Evolutionary conservation across 441 rosid genomes (phyloP).

Genomic region (Euphorbia celastroides): DNA sequence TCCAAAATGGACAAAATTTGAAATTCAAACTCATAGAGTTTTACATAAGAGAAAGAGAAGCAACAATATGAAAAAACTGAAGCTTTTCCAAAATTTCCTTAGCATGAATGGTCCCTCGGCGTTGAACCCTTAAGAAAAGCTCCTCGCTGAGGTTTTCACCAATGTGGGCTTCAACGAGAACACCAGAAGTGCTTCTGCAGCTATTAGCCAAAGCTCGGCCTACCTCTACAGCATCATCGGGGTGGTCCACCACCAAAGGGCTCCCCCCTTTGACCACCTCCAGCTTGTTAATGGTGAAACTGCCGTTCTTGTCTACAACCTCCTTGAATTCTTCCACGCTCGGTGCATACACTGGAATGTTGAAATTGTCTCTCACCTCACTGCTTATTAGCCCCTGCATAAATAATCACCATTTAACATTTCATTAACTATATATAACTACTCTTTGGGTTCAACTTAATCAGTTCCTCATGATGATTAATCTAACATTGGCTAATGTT

Average conservation of each 20-base stretch:
- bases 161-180: constrained; percentile 84
- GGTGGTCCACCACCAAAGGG: constrained; percentile 79
- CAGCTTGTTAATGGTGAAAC: constrained; percentile 63
- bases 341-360: constrained; percentile 89
- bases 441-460: no score
- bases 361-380: constrained; percentile 77
- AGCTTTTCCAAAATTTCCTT: constrained; percentile 71
- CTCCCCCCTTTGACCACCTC: constrained; percentile 90
- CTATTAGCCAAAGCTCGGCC: constrained; percentile 68
- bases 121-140: constrained; percentile 55
- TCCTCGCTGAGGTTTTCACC: constrained; percentile 72
- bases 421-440: no score
- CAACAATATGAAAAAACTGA: constrained; percentile 84
- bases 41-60: constrained; percentile 59
- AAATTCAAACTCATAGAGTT: no score
- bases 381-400: constrained; percentile 58
- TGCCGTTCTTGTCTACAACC: constrained; percentile 75
- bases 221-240: constrained; percentile 57
- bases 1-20: no score
- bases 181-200: constrained; percentile 79
- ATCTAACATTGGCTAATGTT: no score
- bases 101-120: constrained; percentile 56
- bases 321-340: constrained; percentile 80
- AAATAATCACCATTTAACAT: no score
- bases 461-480: no score